phyloP scores from a whole-genome alignment of 768 basidiomycete genomes.

The Termitomyces heimii region DNA sequence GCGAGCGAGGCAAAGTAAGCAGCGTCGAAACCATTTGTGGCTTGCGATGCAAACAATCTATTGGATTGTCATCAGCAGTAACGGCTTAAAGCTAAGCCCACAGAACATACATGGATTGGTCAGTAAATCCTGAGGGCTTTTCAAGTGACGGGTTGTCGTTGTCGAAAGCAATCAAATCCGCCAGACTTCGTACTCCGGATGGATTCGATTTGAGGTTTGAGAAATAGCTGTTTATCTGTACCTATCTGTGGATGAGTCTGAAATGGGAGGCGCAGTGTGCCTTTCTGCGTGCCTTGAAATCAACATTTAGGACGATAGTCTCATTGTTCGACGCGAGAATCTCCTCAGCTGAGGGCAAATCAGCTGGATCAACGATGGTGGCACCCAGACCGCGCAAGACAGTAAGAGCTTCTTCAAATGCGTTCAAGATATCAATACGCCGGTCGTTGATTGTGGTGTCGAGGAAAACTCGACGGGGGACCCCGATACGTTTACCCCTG shows the following conservation, averaged over 20 bases:
- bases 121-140: constrained; percentile 29
- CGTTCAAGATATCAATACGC: constrained; percentile 28
- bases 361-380: constrained; percentile 56
- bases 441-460: constrained; percentile 26
- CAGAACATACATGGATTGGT: constrained; percentile 30
- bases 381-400: constrained; percentile 36
- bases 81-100: background rate
- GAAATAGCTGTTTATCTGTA: constrained; percentile 48
- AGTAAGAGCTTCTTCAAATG: constrained; percentile 33
- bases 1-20: constrained; percentile 39
- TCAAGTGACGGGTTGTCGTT: constrained; percentile 46
- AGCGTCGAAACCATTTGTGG: constrained; percentile 35
- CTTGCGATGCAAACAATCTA: constrained; percentile 33
- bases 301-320: constrained; percentile 43
- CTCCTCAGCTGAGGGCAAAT: constrained; percentile 50
- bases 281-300: constrained; percentile 46
- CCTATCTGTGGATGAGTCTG: constrained; percentile 22
- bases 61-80: background rate
- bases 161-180: constrained; percentile 55
- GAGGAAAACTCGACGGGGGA: constrained; percentile 37
- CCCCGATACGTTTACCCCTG: constrained; percentile 46
- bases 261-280: background rate
- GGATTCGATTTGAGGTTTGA: constrained; percentile 44
- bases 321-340: constrained; percentile 46
- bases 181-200: constrained; percentile 47